Evolutionary conservation across 805 yeast genomes (phyloP).

Genomic region (Saccharomyces cerevisiae): DNA sequence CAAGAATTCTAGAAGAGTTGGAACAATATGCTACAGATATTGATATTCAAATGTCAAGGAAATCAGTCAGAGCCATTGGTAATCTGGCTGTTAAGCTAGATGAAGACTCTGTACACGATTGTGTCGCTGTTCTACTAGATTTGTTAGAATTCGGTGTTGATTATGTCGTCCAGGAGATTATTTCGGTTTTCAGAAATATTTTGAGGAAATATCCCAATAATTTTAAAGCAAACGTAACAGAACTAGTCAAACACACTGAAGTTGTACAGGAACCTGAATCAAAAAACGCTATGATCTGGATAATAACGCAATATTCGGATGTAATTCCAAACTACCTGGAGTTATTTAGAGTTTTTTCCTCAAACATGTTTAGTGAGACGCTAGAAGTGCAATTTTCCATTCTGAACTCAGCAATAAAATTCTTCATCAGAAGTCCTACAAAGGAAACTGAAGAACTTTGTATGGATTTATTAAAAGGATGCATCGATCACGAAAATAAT

Average conservation of each 20-base stretch:
- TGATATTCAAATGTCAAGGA: constrained; percentile 77
- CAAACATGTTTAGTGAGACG: constrained; percentile 49
- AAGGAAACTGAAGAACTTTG: constrained; percentile 47
- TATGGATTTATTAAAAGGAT: constrained; percentile 49
- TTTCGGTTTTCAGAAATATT: constrained; percentile 67
- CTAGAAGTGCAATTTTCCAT: constrained; percentile 66
- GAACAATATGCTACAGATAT: constrained; percentile 83
- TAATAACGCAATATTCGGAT: constrained; percentile 62
- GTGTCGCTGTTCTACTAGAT: constrained; percentile 54
- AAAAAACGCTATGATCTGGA: constrained; percentile 73
- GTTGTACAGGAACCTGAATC: constrained; percentile 70
- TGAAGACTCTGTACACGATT: constrained; percentile 44
- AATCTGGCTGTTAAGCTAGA: constrained; percentile 74
- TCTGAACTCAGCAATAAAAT: constrained; percentile 66
- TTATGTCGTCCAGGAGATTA: constrained; percentile 71
- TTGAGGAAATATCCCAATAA: constrained; percentile 64
- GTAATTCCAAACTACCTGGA: constrained; percentile 30
- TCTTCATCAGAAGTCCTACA: constrained; percentile 50
- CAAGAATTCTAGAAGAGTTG: constrained; percentile 59
- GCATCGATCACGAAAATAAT: constrained; percentile 67
- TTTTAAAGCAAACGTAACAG: constrained; percentile 38
- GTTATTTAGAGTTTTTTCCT: constrained; percentile 31
- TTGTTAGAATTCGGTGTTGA: constrained; percentile 58
- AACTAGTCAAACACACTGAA: constrained; percentile 38
- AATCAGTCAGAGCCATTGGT: constrained; percentile 84